phyloP scores from a whole-genome alignment of 1,284 basidiomycete genomes.

The Mycosarcoma maydis region DNA sequence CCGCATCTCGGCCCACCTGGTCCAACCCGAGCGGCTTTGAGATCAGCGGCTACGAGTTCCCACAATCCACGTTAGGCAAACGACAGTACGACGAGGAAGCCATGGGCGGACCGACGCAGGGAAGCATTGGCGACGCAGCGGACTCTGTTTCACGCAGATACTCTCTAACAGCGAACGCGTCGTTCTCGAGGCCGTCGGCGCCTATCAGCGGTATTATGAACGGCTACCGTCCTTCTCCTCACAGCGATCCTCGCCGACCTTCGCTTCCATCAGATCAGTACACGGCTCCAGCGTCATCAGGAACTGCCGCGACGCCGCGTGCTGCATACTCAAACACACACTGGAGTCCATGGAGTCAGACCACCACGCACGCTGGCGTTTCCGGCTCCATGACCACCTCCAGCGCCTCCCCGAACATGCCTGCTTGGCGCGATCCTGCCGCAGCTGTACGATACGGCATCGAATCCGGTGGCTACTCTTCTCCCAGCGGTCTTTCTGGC shows the following conservation, averaged over 20 bases:
- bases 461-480: slow-evolving; percentile 18
- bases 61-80: slow-evolving; percentile 38
- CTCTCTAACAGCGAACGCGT: slow-evolving; percentile 39
- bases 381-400: slow-evolving; percentile 17
- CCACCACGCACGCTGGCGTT: slow-evolving; percentile 19
- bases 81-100: slow-evolving; percentile 42
- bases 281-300: slow-evolving; percentile 16
- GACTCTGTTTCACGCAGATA: slow-evolving; percentile 34
- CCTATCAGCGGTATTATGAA: slow-evolving; percentile 43
- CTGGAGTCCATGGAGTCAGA: slow-evolving; percentile 28
- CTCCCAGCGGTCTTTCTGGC: slow-evolving; percentile 31
- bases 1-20: slow-evolving; percentile 21
- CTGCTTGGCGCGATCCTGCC: slow-evolving; percentile 28
- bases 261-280: slow-evolving; percentile 38
- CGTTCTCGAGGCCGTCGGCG: slow-evolving; percentile 39
- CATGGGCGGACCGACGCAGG: slow-evolving; percentile 4
- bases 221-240: slow-evolving; percentile 31
- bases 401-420: slow-evolving; percentile 21
- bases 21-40: slow-evolving; percentile 36
- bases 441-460: slow-evolving; percentile 27
- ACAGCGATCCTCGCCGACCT: slow-evolving; percentile 35
- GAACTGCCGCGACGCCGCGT: slow-evolving; percentile 5
- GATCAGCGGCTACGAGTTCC: slow-evolving; percentile 41
- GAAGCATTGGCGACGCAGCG: slow-evolving; percentile 6
- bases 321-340: slow-evolving; percentile 19